phyloP scores from a whole-genome alignment of 805 yeast genomes.

The Wickerhamomyces bovis region DNA sequence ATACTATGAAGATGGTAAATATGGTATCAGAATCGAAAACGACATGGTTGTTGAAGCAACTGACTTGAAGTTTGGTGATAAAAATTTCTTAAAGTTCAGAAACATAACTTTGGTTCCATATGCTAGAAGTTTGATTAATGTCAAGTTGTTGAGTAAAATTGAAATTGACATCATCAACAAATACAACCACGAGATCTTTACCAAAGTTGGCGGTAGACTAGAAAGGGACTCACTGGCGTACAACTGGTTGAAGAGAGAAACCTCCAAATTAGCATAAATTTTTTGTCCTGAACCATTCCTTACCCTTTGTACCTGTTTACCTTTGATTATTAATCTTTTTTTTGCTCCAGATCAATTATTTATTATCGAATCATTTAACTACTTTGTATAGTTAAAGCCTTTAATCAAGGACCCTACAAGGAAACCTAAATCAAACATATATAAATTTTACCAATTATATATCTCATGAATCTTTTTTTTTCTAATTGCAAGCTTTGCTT shows the following conservation, averaged over 20 bases:
- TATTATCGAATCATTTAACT: no score
- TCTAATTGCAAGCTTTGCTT: no score
- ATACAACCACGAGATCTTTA: constrained; percentile 57
- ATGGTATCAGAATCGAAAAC: constrained; percentile 86
- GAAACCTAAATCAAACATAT: no score
- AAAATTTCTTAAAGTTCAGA: constrained; percentile 62
- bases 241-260: constrained; percentile 67
- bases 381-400: no score
- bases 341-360: no score
- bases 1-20: constrained; percentile 81
- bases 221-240: constrained; percentile 55
- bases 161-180: constrained; percentile 66
- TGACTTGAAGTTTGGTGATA: constrained; percentile 45
- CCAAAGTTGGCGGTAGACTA: constrained; percentile 42
- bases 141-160: constrained; percentile 42
- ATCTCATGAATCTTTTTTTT: no score
- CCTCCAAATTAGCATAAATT: constrained; percentile 6
- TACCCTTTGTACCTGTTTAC: neutral
- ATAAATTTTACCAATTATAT: no score
- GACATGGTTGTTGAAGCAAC: constrained; percentile 53
- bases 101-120: constrained; percentile 84
- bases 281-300: neutral
- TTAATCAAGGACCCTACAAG: no score
- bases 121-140: constrained; percentile 69
- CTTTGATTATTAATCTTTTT: neutral